Conservation (phyloP, 2,329 filamentous ascomycete species). For the Passalora sequoiae region DNA sequence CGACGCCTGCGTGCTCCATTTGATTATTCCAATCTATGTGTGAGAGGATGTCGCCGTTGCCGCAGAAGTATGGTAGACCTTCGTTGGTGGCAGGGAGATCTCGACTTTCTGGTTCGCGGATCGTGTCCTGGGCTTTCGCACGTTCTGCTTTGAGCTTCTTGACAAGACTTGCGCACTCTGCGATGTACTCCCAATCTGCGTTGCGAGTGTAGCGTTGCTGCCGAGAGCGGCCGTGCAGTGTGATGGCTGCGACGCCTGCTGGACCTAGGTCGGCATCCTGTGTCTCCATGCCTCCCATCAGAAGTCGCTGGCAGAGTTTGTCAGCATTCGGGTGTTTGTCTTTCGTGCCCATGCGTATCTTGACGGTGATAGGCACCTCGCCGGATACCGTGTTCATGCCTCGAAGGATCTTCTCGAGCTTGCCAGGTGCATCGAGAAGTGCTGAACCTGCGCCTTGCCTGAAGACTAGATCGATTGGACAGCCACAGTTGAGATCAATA, state of each 20-base stretch:
- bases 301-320: conserved; percentile 75
- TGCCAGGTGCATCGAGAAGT: conserved; percentile 78
- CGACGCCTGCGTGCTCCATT: conserved; percentile 71
- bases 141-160: conserved; percentile 69
- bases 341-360: conserved; percentile 86
- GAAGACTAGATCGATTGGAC: conserved; percentile 91
- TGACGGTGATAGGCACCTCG: conserved; percentile 86
- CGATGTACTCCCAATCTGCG: conserved; percentile 95
- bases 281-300: conserved; percentile 71
- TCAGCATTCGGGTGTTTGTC: conserved; percentile 73
- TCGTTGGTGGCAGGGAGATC: conserved; percentile 60
- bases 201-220: conserved; percentile 89
- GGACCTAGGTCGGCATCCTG: conserved; percentile 62
- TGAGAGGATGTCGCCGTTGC: conserved; percentile 95
- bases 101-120: conserved; percentile 68
- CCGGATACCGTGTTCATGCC: conserved; percentile 94
- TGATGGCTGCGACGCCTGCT: conserved; percentile 88
- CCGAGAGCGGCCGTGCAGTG: conserved; percentile 84
- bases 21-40: conserved; percentile 81
- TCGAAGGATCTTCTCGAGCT: conserved; percentile 88
- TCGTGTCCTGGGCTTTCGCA: conserved; percentile 66
- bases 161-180: conserved; percentile 80
- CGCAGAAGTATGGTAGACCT: conserved; percentile 66
- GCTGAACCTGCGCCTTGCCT: conserved; percentile 84
- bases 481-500: conserved; percentile 94